Evolutionary conservation across 1,284 basidiomycete genomes (phyloP).

Genomic region (Tilletia horrida): DNA sequence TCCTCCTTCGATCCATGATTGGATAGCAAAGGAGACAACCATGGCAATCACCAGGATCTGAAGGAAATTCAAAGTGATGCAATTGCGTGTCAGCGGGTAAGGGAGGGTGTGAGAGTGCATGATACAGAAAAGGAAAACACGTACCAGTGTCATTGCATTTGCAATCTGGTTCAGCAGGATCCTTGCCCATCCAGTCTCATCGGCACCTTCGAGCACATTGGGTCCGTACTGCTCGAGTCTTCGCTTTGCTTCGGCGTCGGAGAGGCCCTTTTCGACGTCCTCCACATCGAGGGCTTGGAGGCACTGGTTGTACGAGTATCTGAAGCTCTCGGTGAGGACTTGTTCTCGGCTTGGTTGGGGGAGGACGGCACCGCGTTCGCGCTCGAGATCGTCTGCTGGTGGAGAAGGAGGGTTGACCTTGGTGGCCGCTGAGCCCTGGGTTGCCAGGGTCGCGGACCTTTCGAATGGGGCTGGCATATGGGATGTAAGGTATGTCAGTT

Average conservation of each 20-base stretch:
- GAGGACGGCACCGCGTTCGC: neutral
- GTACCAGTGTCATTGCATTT: slow-evolving; percentile 52
- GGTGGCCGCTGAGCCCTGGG: slow-evolving; percentile 1
- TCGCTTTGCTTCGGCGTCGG: slow-evolving; percentile 19
- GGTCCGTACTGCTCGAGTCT: slow-evolving; percentile 36
- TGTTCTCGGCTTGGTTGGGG: slow-evolving; percentile 20
- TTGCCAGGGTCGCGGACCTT: neutral
- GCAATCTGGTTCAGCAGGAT: slow-evolving; percentile 51
- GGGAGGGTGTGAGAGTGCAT: slow-evolving; percentile 8
- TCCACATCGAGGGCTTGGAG: slow-evolving; percentile 21
- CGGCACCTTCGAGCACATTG: slow-evolving; percentile 49
- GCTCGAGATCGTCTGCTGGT: neutral
- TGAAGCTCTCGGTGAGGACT: slow-evolving; percentile 23
- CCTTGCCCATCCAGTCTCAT: slow-evolving; percentile 39
- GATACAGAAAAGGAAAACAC: slow-evolving; percentile 7
- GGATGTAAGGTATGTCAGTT: too few species aligned
- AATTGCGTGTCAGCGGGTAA: too few species aligned
- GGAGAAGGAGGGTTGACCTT: neutral
- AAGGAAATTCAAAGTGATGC: too few species aligned
- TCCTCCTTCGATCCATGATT: slow-evolving; percentile 66
- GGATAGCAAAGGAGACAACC: slow-evolving; percentile 63
- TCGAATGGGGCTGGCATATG: slow-evolving; percentile 1
- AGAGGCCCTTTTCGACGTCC: slow-evolving; percentile 24
- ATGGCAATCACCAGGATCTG: slow-evolving; percentile 62
- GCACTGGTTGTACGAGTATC: slow-evolving; percentile 21